Evolutionary conservation across 202 grass and related monocot species (phyloP).

Genomic region (Brachypodium distachyon): DNA sequence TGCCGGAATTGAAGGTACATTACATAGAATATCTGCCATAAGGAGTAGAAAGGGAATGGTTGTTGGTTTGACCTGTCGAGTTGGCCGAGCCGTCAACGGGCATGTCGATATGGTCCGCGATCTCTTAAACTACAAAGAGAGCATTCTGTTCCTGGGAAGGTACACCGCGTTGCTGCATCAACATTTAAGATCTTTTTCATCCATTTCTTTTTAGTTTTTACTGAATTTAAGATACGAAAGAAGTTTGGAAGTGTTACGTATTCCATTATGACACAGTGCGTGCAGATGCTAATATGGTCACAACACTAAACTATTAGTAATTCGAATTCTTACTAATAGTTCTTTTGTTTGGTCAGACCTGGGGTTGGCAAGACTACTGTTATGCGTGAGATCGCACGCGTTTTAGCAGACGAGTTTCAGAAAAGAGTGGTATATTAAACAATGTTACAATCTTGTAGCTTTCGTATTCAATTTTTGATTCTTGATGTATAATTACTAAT

Average conservation of each 20-base stretch:
- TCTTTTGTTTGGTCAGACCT: constrained; percentile 45
- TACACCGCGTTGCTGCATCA: constrained; percentile 15
- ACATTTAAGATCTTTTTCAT: not conserved
- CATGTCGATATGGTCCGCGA: constrained; percentile 95
- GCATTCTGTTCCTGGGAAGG: constrained; percentile 94
- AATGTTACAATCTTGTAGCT: not conserved
- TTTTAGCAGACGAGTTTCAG: constrained; percentile 88
- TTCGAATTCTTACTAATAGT: not conserved
- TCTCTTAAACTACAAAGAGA: constrained; percentile 88
- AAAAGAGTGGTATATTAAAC: constrained; percentile 79
- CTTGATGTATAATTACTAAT: constrained; percentile 20
- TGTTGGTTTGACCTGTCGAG: constrained; percentile 92
- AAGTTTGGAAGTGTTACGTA: not conserved
- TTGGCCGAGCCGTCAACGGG: constrained; percentile 77
- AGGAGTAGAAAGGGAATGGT: constrained; percentile 94
- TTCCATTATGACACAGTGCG: not conserved
- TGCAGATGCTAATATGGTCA: not conserved
- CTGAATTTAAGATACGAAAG: not conserved
- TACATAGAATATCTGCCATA: constrained; percentile 98
- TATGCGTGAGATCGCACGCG: constrained; percentile 95
- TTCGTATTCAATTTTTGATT: not conserved
- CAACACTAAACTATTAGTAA: not conserved
- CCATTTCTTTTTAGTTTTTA: not conserved
- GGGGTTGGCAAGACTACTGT: constrained; percentile 98
- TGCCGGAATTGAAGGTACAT: constrained; percentile 91